phyloP scores from a whole-genome alignment of 306 rosid genomes.

The Delonix regia region DNA sequence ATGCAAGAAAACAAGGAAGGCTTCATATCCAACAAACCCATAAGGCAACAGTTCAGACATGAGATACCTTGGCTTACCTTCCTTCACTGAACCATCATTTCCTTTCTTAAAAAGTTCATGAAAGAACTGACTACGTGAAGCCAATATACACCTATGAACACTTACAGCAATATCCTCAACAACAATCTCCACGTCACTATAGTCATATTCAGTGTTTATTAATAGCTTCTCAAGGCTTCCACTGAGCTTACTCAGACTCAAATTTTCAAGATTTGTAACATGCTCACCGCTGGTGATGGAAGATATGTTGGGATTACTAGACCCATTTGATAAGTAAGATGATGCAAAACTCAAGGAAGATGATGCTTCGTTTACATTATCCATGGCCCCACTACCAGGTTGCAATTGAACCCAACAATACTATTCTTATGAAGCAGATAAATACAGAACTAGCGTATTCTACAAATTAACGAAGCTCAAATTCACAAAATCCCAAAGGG shows the following conservation, averaged over 20 bases:
- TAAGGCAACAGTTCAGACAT: slow-evolving; percentile 72
- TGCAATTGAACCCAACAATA: slow-evolving; percentile 30
- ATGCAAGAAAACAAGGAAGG: slow-evolving; percentile 72
- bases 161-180: slow-evolving; percentile 70
- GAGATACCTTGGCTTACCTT: slow-evolving; percentile 68
- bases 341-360: slow-evolving; percentile 84
- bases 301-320: slow-evolving; percentile 50
- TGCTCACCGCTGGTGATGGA: slow-evolving; percentile 51
- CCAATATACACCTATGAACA: slow-evolving; percentile 78
- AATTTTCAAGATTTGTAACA: slow-evolving; percentile 49
- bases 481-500: slow-evolving; percentile 25
- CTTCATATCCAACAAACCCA: slow-evolving; percentile 71
- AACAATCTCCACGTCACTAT: slow-evolving; percentile 74
- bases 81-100: slow-evolving; percentile 45
- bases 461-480: slow-evolving; percentile 26
- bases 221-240: slow-evolving; percentile 78
- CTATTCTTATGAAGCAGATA: background rate
- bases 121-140: slow-evolving; percentile 75
- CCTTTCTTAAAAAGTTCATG: slow-evolving; percentile 75
- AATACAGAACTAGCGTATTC: slow-evolving; percentile 24
- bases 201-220: slow-evolving; percentile 63
- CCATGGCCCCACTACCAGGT: slow-evolving; percentile 51
- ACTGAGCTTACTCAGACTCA: slow-evolving; percentile 77
- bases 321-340: slow-evolving; percentile 74
- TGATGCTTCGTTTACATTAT: slow-evolving; percentile 63